A percentile compares a stretch with the other conserved stretches of the same genome.
Conservation (phyloP, 306 rosid species). For the Casuarina cunninghamiana region DNA sequence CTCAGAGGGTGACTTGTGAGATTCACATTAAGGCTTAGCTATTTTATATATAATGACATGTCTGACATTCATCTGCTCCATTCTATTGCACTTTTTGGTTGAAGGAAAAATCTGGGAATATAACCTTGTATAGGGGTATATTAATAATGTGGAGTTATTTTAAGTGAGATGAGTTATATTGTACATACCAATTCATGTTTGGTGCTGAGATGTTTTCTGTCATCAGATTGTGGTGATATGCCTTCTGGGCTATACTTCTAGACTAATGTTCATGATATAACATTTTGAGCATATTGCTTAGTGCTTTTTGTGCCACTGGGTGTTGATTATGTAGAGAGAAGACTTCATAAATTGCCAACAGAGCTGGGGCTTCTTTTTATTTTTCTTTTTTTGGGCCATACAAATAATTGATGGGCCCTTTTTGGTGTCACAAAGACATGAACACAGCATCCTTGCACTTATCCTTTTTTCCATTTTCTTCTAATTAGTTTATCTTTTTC, state of each 20-base stretch:
- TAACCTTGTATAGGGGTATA: background rate
- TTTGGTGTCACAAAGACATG: too few species aligned
- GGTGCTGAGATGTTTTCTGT: background rate
- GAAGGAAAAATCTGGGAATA: background rate
- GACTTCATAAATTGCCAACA: background rate
- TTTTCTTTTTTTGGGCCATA: background rate
- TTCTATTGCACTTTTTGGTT: background rate
- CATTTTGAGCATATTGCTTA: background rate
- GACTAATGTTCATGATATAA: background rate
- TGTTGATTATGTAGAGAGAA: background rate
- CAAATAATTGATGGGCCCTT: too few species aligned
- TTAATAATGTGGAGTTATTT: background rate
- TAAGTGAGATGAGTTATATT: background rate
- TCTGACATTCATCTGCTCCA: background rate
- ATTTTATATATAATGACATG: background rate
- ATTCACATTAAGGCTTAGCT: background rate
- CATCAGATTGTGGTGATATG: background rate
- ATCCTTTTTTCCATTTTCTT: too few species aligned
- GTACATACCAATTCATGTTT: background rate
- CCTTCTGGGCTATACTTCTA: background rate
- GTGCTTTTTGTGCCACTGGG: background rate
- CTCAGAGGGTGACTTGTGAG: background rate
- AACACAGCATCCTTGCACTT: too few species aligned
- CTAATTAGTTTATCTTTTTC: constrained; percentile 9
- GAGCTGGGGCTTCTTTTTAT: background rate